Evolutionary conservation across 169 alveolate species (phyloP).

Genomic region (Plasmodium falciparum): DNA sequence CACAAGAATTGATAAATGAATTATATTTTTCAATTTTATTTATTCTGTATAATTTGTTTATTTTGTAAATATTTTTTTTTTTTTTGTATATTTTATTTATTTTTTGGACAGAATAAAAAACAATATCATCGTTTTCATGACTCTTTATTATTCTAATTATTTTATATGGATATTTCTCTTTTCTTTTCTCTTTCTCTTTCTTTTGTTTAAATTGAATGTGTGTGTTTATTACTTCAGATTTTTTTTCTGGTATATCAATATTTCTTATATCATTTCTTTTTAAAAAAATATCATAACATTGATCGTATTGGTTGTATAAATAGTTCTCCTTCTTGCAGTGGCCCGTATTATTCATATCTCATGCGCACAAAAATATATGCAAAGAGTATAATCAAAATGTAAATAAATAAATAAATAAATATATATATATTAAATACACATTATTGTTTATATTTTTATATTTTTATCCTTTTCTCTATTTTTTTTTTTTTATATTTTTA

Average conservation of each 20-base stretch:
- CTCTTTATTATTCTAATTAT: background rate
- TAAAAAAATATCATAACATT: constrained; percentile 18
- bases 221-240: background rate
- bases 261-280: constrained; percentile 35
- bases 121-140: background rate
- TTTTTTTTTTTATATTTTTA: no score
- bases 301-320: constrained; percentile 6
- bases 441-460: no score
- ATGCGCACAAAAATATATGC: background rate
- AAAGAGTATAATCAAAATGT: background rate
- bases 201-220: constrained; percentile 10
- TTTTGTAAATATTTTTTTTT: background rate
- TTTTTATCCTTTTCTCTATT: no score
- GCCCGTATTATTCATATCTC: background rate
- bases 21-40: no score
- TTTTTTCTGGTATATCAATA: background rate
- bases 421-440: background rate
- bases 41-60: no score
- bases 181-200: background rate
- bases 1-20: no score
- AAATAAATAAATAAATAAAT: background rate
- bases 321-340: background rate
- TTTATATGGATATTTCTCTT: constrained; percentile 3
- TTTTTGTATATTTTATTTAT: background rate
- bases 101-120: background rate